Conservation (phyloP, 2,329 filamentous ascomycete genomes). For the Akanthomyces lecanii region DNA sequence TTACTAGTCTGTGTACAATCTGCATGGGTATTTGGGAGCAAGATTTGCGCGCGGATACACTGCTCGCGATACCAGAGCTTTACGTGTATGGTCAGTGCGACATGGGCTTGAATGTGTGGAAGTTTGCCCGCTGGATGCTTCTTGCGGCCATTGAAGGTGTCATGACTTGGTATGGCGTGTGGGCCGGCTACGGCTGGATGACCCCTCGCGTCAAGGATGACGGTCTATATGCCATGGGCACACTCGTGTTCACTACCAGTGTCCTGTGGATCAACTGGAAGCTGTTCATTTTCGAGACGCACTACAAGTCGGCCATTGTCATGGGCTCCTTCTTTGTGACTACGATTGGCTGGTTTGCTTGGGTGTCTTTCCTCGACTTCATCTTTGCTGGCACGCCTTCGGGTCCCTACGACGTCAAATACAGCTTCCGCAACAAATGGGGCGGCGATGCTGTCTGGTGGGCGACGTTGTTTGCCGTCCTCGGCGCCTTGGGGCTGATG, state of each 20-base stretch:
- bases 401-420: constrained; percentile 61
- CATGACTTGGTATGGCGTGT: constrained; percentile 64
- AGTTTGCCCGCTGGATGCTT: constrained; percentile 75
- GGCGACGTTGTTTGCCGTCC: constrained; percentile 61
- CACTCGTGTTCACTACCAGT: constrained; percentile 65
- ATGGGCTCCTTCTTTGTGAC: constrained; percentile 55
- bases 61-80: constrained; percentile 88
- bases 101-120: constrained; percentile 66
- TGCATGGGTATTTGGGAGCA: constrained; percentile 90
- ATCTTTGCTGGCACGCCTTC: constrained; percentile 51
- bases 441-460: constrained; percentile 72
- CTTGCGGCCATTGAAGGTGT: constrained; percentile 70
- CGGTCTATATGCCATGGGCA: constrained; percentile 68
- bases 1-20: constrained; percentile 85
- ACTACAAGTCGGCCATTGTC: constrained; percentile 67
- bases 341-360: constrained; percentile 62
- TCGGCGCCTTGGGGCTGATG: constrained; percentile 56
- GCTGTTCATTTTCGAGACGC: constrained; percentile 72
- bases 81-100: constrained; percentile 77
- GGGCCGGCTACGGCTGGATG: constrained; percentile 48
- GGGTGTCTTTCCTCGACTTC: constrained; percentile 68
- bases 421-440: constrained; percentile 62
- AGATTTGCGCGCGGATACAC: constrained; percentile 75
- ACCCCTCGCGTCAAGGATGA: constrained; percentile 55
- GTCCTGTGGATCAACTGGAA: constrained; percentile 73